Evolutionary conservation across 2,329 filamentous ascomycete genomes (phyloP).

Genomic region (Apiospora rasikravindrae): DNA sequence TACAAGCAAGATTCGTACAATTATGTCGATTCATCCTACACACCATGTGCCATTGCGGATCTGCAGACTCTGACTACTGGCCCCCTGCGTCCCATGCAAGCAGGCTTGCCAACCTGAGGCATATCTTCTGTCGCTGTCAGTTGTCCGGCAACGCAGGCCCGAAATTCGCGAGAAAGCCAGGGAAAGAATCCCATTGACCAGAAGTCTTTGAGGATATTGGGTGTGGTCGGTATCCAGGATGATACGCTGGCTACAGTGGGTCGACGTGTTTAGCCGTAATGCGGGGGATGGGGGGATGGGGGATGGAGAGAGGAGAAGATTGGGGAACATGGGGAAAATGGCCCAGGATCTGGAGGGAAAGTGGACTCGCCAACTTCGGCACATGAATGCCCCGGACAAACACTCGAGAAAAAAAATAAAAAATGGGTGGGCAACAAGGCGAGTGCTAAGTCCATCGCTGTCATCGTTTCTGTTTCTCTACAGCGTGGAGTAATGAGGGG

Average conservation of each 20-base stretch:
- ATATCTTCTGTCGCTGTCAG: neutral
- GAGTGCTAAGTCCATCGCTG: neutral
- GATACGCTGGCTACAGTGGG: neutral
- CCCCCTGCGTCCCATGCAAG: neutral
- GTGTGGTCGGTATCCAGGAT: neutral
- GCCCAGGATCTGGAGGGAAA: neutral
- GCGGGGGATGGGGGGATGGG: neutral
- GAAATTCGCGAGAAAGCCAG: neutral
- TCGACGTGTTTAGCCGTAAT: conserved; percentile 13
- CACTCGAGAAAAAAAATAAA: neutral
- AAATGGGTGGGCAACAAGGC: neutral
- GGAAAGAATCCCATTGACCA: neutral
- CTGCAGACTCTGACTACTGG: neutral
- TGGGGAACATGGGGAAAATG: conserved; percentile 17
- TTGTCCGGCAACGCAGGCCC: neutral
- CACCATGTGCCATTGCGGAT: neutral
- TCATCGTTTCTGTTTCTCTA: neutral
- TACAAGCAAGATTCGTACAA: neutral
- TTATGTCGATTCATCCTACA: neutral
- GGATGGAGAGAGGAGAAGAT: neutral
- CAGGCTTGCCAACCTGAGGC: neutral
- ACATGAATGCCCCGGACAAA: neutral
- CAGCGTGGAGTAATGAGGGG: neutral
- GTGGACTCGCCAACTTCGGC: neutral
- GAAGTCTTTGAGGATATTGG: neutral